These are phyloP conservation scores for Calonectria fujianensis DNA, from an alignment of 2,329 filamentous ascomycete genomes.

Conservation along the genomic window DNA sequence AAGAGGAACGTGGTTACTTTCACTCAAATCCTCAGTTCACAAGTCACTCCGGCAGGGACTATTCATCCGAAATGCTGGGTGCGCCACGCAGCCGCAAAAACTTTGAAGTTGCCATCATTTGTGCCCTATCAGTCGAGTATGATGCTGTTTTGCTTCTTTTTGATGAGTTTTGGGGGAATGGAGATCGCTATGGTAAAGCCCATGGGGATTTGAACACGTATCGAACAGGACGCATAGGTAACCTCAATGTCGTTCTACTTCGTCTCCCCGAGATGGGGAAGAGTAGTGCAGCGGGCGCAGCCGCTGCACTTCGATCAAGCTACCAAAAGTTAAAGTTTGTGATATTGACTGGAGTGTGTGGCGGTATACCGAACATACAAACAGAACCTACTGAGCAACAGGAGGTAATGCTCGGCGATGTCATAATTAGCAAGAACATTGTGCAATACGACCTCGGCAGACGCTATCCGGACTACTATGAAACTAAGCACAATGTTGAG, in stretches of 20 bases:
- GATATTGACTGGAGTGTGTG: conserved; percentile 64
- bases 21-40: background rate
- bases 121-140: conserved; percentile 13
- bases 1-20: background rate
- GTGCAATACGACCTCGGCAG: conserved; percentile 56
- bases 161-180: conserved; percentile 23
- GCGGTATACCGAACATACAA: conserved; percentile 56
- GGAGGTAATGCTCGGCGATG: conserved; percentile 57
- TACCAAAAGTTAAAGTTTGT: conserved; percentile 59
- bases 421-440: conserved; percentile 56
- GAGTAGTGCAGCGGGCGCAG: conserved; percentile 50
- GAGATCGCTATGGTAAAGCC: conserved; percentile 18
- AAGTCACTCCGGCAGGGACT: background rate
- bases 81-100: background rate
- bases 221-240: conserved; percentile 54
- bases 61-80: background rate
- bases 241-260: conserved; percentile 56
- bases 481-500: conserved; percentile 48
- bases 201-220: conserved; percentile 57
- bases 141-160: conserved; percentile 4
- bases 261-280: conserved; percentile 56
- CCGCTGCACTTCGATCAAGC: conserved; percentile 57
- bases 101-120: conserved; percentile 24
- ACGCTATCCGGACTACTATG: conserved; percentile 47
- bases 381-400: conserved; percentile 24